A percentile compares a stretch with the other conserved stretches of the same genome.
Evolutionary conservation across 1,284 basidiomycete genomes (phyloP).

Genomic region (Sutorius eximius): DNA sequence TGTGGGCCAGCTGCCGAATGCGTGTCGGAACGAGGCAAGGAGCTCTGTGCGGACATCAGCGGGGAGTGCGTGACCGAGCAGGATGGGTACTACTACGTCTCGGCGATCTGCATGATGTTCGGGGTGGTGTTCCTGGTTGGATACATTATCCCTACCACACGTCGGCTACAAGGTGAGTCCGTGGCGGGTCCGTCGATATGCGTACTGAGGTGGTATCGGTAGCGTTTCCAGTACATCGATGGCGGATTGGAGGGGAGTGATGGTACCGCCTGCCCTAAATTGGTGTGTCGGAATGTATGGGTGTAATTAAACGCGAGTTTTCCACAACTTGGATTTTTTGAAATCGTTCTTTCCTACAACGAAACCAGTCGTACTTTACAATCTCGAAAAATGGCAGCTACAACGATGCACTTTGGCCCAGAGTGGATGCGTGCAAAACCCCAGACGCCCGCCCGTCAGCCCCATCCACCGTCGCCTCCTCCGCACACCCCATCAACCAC

Average conservation of each 20-base stretch:
- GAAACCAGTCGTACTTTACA: constrained; percentile 6
- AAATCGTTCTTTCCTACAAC: constrained; percentile 16
- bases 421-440: constrained; percentile 87
- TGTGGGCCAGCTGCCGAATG: constrained; percentile 69
- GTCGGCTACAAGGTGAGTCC: constrained; percentile 78
- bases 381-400: constrained; percentile 58
- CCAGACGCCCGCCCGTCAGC: constrained; percentile 54
- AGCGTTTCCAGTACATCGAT: constrained; percentile 42
- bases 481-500: constrained; percentile 41
- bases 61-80: constrained; percentile 82
- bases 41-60: constrained; percentile 70
- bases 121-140: constrained; percentile 72
- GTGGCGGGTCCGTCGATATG: neutral
- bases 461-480: constrained; percentile 57
- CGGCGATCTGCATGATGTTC: constrained; percentile 73
- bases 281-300: constrained; percentile 6
- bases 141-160: constrained; percentile 85
- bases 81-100: constrained; percentile 94
- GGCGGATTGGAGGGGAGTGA: constrained; percentile 30
- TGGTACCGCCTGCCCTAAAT: constrained; percentile 35
- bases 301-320: constrained; percentile 27
- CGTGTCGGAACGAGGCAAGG: constrained; percentile 87
- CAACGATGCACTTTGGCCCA: constrained; percentile 82
- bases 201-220: constrained; percentile 8
- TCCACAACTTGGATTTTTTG: constrained; percentile 23